phyloP scores from a whole-genome alignment of 192 early-diverging fungal genomes.

The Rhizophlyctis rosea region DNA sequence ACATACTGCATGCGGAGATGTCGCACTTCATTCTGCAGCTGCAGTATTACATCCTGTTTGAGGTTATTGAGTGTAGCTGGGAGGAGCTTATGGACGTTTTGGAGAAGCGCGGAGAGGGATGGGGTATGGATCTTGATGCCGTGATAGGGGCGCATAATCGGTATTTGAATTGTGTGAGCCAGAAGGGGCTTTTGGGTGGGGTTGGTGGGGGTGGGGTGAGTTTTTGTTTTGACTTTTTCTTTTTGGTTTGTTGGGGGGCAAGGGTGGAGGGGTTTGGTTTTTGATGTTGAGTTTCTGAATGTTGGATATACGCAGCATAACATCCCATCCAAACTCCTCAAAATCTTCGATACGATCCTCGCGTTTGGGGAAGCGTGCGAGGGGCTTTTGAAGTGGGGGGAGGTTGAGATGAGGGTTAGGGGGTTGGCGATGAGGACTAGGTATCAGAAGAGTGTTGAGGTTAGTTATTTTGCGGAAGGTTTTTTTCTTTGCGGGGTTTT shows the following conservation, averaged over 20 bases:
- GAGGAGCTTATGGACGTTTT: conserved; percentile 63
- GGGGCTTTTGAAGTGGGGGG: conserved; percentile 49
- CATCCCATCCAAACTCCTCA: conserved; percentile 37
- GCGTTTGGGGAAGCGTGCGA: conserved; percentile 49
- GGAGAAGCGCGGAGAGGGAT: conserved; percentile 33
- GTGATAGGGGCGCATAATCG: conserved; percentile 75
- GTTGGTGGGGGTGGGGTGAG: conserved; percentile 1
- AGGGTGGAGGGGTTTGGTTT: not conserved
- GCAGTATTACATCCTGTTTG: conserved; percentile 90
- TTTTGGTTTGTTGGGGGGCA: conserved; percentile 1
- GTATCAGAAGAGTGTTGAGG: conserved; percentile 20
- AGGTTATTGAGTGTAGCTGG: conserved; percentile 91
- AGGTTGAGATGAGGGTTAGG: conserved; percentile 28
- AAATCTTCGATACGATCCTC: conserved; percentile 64
- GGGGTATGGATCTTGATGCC: conserved; percentile 73
- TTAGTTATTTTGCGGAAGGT: too few relatives aligned
- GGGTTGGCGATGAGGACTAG: conserved; percentile 32
- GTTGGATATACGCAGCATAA: not conserved
- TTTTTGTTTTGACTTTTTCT: conserved; percentile 5
- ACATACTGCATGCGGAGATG: conserved; percentile 79
- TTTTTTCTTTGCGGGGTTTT: too few relatives aligned
- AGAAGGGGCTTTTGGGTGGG: conserved; percentile 62
- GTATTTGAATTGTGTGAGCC: conserved; percentile 69
- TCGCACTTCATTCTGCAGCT: conserved; percentile 91
- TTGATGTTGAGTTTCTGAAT: not conserved